Conservation (phyloP, 495 filamentous ascomycete genomes). For the Mytilinidion resinicola region DNA sequence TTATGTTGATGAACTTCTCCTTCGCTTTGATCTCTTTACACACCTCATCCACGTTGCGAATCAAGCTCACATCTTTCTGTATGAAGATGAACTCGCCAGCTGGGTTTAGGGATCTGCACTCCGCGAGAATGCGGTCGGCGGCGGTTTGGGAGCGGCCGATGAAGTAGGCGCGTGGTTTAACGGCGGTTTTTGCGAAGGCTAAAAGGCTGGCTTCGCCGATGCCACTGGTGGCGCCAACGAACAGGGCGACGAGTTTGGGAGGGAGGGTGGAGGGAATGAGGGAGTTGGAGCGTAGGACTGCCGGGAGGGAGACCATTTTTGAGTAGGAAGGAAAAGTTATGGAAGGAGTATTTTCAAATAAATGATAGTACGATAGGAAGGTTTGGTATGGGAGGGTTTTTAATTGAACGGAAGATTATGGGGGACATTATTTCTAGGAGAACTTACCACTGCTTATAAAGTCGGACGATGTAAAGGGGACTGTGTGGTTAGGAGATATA, state of each 20-base stretch:
- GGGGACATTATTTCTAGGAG: no score
- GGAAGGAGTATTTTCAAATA: no score
- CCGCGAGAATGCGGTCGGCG: conserved; percentile 40
- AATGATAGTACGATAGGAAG: no score
- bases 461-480: no score
- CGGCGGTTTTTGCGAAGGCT: conserved; percentile 47
- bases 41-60: conserved; percentile 51
- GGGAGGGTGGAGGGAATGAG: conserved; percentile 37
- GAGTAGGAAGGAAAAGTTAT: no score
- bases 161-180: conserved; percentile 44
- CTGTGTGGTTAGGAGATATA: no score
- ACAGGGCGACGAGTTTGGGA: conserved; percentile 46
- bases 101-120: conserved; percentile 45
- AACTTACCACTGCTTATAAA: no score
- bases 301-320: conserved; percentile 9
- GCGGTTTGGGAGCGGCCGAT: conserved; percentile 44
- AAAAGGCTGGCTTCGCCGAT: conserved; percentile 56
- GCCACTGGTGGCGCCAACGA: conserved; percentile 60
- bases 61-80: conserved; percentile 48
- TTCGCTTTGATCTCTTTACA: conserved; percentile 48
- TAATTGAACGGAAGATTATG: no score
- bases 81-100: conserved; percentile 50
- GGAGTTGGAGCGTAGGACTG: conserved; percentile 8
- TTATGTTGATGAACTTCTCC: conserved; percentile 52
- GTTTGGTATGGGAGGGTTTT: no score